These are phyloP conservation scores for Xerocomellus chrysenteron DNA, from an alignment of 768 basidiomycete genomes.

Conservation along the genomic window DNA sequence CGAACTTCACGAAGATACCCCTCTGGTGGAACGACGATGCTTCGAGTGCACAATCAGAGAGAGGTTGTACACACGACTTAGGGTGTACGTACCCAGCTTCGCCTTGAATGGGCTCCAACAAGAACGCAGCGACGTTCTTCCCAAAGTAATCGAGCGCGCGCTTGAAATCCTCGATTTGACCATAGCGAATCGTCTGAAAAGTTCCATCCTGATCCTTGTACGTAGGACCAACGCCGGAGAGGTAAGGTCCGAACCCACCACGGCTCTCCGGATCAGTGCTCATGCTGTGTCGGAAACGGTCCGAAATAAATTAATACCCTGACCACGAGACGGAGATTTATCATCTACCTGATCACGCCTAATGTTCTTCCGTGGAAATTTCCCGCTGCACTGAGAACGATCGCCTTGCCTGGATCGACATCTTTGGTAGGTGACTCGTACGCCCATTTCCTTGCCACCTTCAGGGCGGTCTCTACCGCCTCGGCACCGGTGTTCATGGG, in stretches of 20 bases:
- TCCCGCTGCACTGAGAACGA: constrained; percentile 80
- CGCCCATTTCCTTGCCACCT: constrained; percentile 96
- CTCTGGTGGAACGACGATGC: constrained; percentile 87
- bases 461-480: constrained; percentile 96
- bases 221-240: constrained; percentile 79
- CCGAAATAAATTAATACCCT: constrained; percentile 8
- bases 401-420: constrained; percentile 58
- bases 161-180: constrained; percentile 78
- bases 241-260: constrained; percentile 87
- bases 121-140: constrained; percentile 83
- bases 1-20: constrained; percentile 82
- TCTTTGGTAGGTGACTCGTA: constrained; percentile 65
- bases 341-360: constrained; percentile 72
- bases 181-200: constrained; percentile 71
- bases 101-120: constrained; percentile 98
- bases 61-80: neutral
- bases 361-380: constrained; percentile 97
- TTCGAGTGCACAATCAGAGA: constrained; percentile 28
- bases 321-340: neutral
- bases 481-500: constrained; percentile 99
- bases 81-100: constrained; percentile 79
- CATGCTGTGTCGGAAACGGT: constrained; percentile 54
- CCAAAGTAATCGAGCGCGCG: constrained; percentile 80
- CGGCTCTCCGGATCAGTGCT: constrained; percentile 92
- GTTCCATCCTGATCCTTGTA: constrained; percentile 54